Evolutionary conservation across 1,139 yeast species (phyloP).

Genomic region (Lodderomyces theae): DNA sequence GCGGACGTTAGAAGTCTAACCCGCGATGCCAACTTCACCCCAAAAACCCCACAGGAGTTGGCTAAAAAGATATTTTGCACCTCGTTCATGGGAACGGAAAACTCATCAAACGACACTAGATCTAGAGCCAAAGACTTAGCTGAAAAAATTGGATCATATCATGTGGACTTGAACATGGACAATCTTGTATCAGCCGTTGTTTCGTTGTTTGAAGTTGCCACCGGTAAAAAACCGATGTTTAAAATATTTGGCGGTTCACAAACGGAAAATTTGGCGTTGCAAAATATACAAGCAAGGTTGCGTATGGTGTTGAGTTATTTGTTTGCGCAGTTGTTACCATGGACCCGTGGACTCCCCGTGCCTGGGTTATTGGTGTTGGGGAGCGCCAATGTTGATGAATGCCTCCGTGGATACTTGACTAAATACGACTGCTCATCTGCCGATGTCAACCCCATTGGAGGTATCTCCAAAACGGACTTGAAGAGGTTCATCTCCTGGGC

Average conservation of each 20-base stretch:
- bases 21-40: constrained; percentile 56
- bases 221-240: constrained; percentile 85
- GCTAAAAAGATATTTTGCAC: constrained; percentile 79
- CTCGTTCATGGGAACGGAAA: constrained; percentile 92
- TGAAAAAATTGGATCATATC: constrained; percentile 77
- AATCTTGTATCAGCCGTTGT: constrained; percentile 71
- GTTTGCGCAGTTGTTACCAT: constrained; percentile 91
- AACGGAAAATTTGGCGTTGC: constrained; percentile 88
- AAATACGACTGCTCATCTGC: constrained; percentile 97
- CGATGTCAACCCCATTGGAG: constrained; percentile 96
- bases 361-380: constrained; percentile 90
- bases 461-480: constrained; percentile 90
- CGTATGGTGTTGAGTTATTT: constrained; percentile 92
- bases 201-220: constrained; percentile 76
- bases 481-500: constrained; percentile 85
- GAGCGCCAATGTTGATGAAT: constrained; percentile 97
- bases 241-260: constrained; percentile 91
- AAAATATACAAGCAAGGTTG: constrained; percentile 91
- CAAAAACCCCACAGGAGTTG: constrained; percentile 71
- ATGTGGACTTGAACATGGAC: constrained; percentile 90
- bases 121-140: constrained; percentile 79
- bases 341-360: constrained; percentile 69
- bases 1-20: constrained; percentile 69
- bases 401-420: constrained; percentile 90
- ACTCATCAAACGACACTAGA: constrained; percentile 86